These are phyloP conservation scores for Diplodia mutila DNA, from an alignment of 2,329 filamentous ascomycete genomes.

Conservation along the genomic window DNA sequence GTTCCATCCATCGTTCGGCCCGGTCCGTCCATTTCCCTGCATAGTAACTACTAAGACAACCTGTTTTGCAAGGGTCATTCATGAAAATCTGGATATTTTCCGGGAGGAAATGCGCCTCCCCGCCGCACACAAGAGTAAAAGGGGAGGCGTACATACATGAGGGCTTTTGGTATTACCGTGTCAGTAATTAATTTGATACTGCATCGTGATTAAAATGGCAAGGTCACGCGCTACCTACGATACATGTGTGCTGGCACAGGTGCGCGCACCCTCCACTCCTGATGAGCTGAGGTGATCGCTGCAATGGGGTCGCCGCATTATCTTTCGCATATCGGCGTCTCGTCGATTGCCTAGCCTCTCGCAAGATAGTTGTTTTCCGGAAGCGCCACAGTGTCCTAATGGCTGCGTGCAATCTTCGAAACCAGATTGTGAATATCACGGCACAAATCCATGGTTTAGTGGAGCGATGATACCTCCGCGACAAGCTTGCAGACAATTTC, in stretches of 20 bases:
- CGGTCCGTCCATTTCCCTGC: slow-evolving; percentile 1
- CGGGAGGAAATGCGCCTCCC: neutral
- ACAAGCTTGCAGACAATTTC: neutral
- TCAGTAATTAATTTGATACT: slow-evolving; percentile 1
- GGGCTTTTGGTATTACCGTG: neutral
- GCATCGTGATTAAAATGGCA: neutral
- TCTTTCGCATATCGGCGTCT: neutral
- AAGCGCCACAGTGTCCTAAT: neutral
- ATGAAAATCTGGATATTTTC: neutral
- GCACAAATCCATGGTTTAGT: neutral
- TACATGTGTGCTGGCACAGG: neutral
- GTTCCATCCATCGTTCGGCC: neutral
- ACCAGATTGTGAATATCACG: too few relatives aligned
- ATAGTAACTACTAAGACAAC: neutral
- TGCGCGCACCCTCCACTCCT: neutral
- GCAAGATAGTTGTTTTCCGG: neutral
- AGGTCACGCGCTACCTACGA: neutral
- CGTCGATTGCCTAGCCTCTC: neutral
- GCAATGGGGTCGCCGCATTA: neutral
- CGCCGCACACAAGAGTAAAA: neutral
- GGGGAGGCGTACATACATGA: neutral
- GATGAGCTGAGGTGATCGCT: neutral
- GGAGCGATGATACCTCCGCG: neutral
- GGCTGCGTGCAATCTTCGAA: neutral
- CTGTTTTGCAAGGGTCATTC: neutral